phyloP scores from a whole-genome alignment of 163 green algal genomes.

The Scenedesmus sp. region DNA sequence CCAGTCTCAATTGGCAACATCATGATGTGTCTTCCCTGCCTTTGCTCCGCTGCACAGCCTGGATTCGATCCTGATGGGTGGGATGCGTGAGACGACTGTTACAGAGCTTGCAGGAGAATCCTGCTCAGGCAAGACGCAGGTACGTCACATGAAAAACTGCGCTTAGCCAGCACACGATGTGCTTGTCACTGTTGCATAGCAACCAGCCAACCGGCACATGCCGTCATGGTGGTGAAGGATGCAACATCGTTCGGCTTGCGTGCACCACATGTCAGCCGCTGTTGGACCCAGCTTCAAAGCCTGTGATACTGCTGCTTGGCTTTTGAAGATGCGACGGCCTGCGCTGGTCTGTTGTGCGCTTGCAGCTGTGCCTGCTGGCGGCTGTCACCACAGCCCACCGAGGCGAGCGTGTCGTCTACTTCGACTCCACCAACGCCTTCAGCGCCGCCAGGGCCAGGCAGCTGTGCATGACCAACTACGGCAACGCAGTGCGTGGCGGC shows the following conservation, averaged over 20 bases:
- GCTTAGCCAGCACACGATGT: neutral
- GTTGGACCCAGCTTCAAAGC: neutral
- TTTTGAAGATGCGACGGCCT: neutral
- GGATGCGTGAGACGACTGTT: constrained; percentile 62
- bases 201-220: neutral
- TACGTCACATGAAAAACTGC: neutral
- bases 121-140: constrained; percentile 75
- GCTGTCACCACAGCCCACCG: constrained; percentile 57
- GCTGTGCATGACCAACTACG: constrained; percentile 22
- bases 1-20: neutral
- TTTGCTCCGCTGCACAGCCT: neutral
- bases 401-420: constrained; percentile 67
- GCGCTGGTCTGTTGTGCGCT: neutral
- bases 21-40: neutral
- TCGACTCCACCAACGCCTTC: constrained; percentile 77
- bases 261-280: neutral
- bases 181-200: neutral
- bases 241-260: neutral
- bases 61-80: constrained; percentile 55
- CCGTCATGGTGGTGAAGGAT: neutral
- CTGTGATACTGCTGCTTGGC: neutral
- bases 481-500: neutral
- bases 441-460: constrained; percentile 42
- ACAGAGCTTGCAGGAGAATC: constrained; percentile 71
- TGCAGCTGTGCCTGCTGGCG: constrained; percentile 69